Evolutionary conservation across 75 land plant genomes (phyloP).

Genomic region (Chamaecyparis obtusa): DNA sequence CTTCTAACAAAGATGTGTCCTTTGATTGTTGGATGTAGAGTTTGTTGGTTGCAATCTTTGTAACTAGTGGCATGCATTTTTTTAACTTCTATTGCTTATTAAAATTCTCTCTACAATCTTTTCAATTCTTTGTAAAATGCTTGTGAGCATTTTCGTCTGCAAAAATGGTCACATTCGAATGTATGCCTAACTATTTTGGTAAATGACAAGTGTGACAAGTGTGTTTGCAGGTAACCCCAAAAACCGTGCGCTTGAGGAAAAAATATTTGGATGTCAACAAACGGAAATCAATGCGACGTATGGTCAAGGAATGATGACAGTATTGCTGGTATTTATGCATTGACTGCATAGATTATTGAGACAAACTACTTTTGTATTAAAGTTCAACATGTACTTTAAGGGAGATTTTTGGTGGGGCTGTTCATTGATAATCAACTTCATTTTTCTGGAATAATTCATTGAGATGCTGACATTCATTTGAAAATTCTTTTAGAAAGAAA

Average conservation of each 20-base stretch:
- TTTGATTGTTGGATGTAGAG: neutral
- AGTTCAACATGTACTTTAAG: neutral
- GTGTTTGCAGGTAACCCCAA: constrained; percentile 83
- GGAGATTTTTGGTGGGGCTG: neutral
- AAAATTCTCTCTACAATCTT: neutral
- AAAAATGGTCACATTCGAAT: neutral
- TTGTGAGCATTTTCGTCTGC: neutral
- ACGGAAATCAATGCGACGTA: constrained; percentile 65
- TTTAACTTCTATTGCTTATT: neutral
- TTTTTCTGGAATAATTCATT: neutral
- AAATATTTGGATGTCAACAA: constrained; percentile 77
- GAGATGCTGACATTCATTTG: neutral
- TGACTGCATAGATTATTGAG: neutral
- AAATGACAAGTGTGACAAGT: neutral
- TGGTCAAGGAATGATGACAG: constrained; percentile 50
- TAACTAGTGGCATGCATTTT: neutral
- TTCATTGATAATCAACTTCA: neutral
- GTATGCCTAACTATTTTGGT: neutral
- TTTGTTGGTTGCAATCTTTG: neutral
- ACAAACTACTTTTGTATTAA: neutral
- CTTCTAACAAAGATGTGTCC: neutral
- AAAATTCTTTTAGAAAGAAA: neutral
- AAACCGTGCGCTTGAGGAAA: constrained; percentile 84
- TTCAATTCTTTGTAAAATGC: neutral
- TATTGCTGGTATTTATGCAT: neutral